Percentiles rank a stretch among this genome's conserved stretches.
Evolutionary conservation across 1,139 yeast species (phyloP).

Genomic region (Pneumocystis sp.): DNA sequence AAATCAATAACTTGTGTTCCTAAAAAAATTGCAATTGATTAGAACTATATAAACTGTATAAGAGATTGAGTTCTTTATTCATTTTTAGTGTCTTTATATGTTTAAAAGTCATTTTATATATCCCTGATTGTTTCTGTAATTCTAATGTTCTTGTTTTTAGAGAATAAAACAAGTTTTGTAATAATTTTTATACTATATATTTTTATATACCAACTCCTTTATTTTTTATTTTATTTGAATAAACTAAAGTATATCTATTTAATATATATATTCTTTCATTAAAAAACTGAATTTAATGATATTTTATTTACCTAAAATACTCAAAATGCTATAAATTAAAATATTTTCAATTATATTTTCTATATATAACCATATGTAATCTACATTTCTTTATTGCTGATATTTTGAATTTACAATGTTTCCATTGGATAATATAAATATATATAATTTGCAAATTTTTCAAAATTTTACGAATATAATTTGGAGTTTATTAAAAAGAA

Average conservation of each 20-base stretch:
- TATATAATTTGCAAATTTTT: background rate
- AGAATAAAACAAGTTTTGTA: too few relatives aligned
- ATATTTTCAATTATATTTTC: background rate
- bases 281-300: background rate
- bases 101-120: background rate
- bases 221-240: too few relatives aligned
- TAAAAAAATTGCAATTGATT: background rate
- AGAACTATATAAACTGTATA: background rate
- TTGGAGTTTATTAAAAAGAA: too few relatives aligned
- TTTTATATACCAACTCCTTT: too few relatives aligned
- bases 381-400: too few relatives aligned
- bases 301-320: background rate
- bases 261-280: background rate
- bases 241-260: too few relatives aligned
- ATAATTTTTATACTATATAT: too few relatives aligned
- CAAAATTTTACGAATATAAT: too few relatives aligned
- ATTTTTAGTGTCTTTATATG: too few relatives aligned
- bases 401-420: background rate
- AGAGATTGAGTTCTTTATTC: background rate
- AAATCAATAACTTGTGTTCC: constrained; percentile 20
- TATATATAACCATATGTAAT: background rate
- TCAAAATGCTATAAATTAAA: background rate
- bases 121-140: background rate
- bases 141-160: background rate
- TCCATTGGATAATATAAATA: background rate